Evolutionary conservation across 2,329 filamentous ascomycete species (phyloP).

Genomic region (Botryotinia narcissicola): DNA sequence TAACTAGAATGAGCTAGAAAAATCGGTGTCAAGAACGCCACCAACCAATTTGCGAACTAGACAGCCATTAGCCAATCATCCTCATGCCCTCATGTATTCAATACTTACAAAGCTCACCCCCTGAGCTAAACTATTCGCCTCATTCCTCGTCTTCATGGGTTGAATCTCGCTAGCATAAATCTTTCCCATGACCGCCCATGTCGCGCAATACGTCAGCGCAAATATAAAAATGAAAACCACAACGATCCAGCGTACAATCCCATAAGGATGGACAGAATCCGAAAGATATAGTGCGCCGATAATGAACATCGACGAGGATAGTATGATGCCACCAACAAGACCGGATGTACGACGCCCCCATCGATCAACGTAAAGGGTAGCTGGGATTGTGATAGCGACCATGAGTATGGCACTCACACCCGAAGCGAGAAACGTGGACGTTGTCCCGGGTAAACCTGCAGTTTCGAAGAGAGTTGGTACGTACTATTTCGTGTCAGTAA

Average conservation of each 20-base stretch:
- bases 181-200: neutral
- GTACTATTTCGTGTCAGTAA: neutral
- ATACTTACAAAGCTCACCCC: neutral
- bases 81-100: neutral
- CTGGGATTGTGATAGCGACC: neutral
- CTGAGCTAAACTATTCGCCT: neutral
- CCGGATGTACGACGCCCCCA: neutral
- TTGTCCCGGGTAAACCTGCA: neutral
- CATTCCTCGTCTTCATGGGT: neutral
- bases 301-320: neutral
- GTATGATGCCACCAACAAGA: neutral
- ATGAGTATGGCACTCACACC: neutral
- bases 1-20: neutral
- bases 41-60: neutral
- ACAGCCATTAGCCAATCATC: neutral
- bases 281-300: neutral
- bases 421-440: neutral
- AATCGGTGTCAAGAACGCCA: neutral
- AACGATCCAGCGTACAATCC: neutral
- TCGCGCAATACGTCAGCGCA: neutral
- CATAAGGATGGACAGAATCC: neutral
- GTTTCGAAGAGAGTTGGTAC: neutral
- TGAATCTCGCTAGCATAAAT: neutral
- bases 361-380: neutral
- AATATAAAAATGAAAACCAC: neutral